Evolutionary conservation across 768 basidiomycete genomes (phyloP), one percentile per base, ranked within the genome.

Genomic region (Lepiota venenata): DNA sequence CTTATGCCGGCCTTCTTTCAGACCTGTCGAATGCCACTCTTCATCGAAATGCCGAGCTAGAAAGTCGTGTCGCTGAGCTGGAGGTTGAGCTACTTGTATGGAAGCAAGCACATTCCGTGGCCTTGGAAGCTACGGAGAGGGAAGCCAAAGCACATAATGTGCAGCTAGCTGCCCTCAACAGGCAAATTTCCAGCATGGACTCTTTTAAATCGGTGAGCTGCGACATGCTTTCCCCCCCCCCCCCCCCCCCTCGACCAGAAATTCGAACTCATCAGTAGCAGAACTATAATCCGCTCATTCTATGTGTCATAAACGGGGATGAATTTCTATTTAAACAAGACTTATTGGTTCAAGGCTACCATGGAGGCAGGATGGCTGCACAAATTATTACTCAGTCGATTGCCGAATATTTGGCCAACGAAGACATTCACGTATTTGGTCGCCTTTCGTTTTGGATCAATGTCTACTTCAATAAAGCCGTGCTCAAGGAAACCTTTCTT

Each of bases 371-470:
- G 52, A 74, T 77, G 41, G 83, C 80, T 11, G 84, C 85, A 25
- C 82, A 86, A 61, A 75, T 77, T 48, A 71, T 90, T 53, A 89
- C 87, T 16, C 82, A 84, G 66, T 74, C 73, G 5, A 84, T 91
- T 48, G 86, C 85, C 40, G 83, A 83, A 57, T 80, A 86, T 68
- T 74, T 91, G 50, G 74, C 83, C 49, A 74, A 72, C 60, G 83
- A 88, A 63, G 81, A 80, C 48, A 70, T 83, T 47, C 81, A 81
- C 50, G 74, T 80, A 52, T 78, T 82, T 55, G 83, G 82, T 27
- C 77, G 83, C 8, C 74, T 88, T 38, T 87, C 87, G 22, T 88
- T 89, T 66, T 90, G 86, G 87, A 80, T 88, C 47, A 82, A 81
- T 41, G 66, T 91, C 57, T 90, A 83, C 71, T 79, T 82, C 69